Evolutionary conservation across 2,329 filamentous ascomycete species (phyloP), one percentile per base, ranked within the genome.

Genomic region (Dothiorella sarmentorum): DNA sequence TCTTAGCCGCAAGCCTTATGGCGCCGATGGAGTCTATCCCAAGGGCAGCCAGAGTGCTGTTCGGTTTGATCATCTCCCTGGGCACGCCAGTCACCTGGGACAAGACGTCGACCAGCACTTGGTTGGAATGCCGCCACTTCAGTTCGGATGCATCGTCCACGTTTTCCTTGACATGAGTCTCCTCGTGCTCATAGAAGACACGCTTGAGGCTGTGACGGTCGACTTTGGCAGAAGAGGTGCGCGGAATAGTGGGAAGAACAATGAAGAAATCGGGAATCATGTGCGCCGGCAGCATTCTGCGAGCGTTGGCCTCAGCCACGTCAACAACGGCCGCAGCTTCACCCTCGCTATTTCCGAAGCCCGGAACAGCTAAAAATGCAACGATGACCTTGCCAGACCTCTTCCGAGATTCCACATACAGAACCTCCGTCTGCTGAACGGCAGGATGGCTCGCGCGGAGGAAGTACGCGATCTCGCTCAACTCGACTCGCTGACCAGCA

Each of bases 1-100:
- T 53, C 17, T 74, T 68, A 4, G 82, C 69, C 0, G 89, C 88
- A 10, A 95, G 77, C 66, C 94, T 90, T 20, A 82, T 77, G 0
- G 89, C 88, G 59, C 87, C 90, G 66, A 96, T 91, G 68, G 90
- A 95, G 71, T 96, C 91, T 2, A 95, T 75, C 0, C 91, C 91
- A n/a, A 95, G 45, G 9, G 44, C 24, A 3, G 33, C 35, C 4
- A 58, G 56, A 80, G 59, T 86, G 84, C 66, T 91, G 93, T 52
- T 96, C 88, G 0, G 87, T 90, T 0, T 83, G 88, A n/a, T 81
- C 67, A 17, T 76, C 78, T 3, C 69, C 66, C 69, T 62, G 0
- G 80, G 70, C 3, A 80, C 69, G 2, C 77, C 74, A 1, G 86
- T 83, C 31, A 91, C 77, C 1, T 73, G 71, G 0, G 82, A 77